Evolutionary conservation across 306 rosid genomes (phyloP).

Genomic region (Parietaria judaica): DNA sequence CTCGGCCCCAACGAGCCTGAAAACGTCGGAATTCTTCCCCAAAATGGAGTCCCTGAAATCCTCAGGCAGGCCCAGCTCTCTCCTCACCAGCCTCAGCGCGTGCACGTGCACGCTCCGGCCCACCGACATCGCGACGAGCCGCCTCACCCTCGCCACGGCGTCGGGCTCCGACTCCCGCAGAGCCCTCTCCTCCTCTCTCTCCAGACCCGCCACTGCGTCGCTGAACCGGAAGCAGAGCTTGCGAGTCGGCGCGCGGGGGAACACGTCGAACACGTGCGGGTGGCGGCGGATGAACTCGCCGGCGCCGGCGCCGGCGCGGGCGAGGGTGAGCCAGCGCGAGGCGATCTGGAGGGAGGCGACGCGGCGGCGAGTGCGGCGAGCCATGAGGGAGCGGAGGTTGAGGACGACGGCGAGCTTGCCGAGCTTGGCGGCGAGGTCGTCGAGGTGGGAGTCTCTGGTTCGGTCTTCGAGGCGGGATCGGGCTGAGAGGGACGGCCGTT

Average conservation of each 20-base stretch:
- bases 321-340: constrained; percentile 60
- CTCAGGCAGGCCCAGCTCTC: constrained; percentile 62
- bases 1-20: constrained; percentile 47
- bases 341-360: constrained; percentile 56
- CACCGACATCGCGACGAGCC: constrained; percentile 54
- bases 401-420: constrained; percentile 40
- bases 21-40: constrained; percentile 31
- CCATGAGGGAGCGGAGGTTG: constrained; percentile 38
- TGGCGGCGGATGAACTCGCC: constrained; percentile 47
- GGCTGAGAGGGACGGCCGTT: constrained; percentile 49
- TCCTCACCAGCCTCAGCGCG: constrained; percentile 58
- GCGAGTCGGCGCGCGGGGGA: constrained; percentile 40
- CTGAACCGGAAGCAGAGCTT: constrained; percentile 55
- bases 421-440: constrained; percentile 36
- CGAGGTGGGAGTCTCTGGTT: constrained; percentile 49
- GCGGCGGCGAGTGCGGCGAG: constrained; percentile 46
- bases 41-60: constrained; percentile 71
- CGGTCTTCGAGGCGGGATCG: constrained; percentile 67
- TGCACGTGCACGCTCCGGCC: constrained; percentile 48
- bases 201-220: constrained; percentile 28
- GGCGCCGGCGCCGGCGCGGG: constrained; percentile 32
- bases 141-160: constrained; percentile 47
- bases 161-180: constrained; percentile 38
- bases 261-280: constrained; percentile 62
- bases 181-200: constrained; percentile 34